Evolutionary conservation across 2,329 filamentous ascomycete species (phyloP), one percentile per base, ranked within the genome.

Genomic region (Fusarium coicis): DNA sequence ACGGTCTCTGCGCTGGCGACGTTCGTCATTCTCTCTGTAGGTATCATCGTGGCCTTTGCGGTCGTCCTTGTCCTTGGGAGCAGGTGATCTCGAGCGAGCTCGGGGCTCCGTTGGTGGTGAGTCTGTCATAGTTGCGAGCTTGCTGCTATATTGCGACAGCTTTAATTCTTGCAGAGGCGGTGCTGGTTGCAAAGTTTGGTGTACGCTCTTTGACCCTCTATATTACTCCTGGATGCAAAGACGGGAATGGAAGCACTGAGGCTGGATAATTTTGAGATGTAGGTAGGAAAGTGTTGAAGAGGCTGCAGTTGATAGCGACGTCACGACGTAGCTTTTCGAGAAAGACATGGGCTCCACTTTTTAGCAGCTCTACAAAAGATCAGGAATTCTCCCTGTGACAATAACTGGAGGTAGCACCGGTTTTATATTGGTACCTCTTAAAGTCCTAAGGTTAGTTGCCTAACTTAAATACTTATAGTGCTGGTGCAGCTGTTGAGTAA

Each of bases 31-130:
- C 28, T 69, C 68, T 36, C 64, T 61, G 34, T 46, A 42, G 11
- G 40, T 46, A 32, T 66, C 64, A 14, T 62, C 56, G 15, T 59
- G 65, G 30, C 52, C 52, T 37, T 47, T 65, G 10, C 68, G 59
- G 8, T 66, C 64, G 18, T 62, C 59, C 54, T 32, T 69, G 12
- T 65, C 67, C 30, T 65, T 55, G 9, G 59, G 47, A 14, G 68
- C 64, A 10, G 72, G 72, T 21, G 72, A 74, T 43, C 57, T 69
- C 56, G 68, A 74, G n/a, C 63, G 71, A 72, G 59, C 56, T 50
- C 57, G 56, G 43, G 72, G 53, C 60, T 73, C 68, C 28, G 59
- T 47, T 36, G 60, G 64, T 58, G 72, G 64, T 73, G 72, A 73
- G 44, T 73, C 60, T 53, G 72, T 58, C 72, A 74, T 74, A 23